phyloP scores from a whole-genome alignment of 2,329 filamentous ascomycete species.

The Colletotrichum tanaceti region DNA sequence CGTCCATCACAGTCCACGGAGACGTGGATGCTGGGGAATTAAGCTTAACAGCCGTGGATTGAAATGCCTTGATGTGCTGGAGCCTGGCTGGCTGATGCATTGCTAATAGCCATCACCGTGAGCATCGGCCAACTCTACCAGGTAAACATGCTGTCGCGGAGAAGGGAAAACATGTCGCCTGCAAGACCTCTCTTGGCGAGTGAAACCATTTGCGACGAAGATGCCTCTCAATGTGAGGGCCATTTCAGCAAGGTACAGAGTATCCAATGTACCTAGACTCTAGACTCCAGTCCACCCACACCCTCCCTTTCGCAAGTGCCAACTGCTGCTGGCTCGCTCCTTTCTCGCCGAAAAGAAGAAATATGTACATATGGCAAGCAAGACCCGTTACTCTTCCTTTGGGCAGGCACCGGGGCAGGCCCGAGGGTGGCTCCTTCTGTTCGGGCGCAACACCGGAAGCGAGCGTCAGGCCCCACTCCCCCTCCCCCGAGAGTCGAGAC shows the following conservation, averaged over 20 bases:
- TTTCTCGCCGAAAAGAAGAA: conserved; percentile 3
- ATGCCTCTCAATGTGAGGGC: not conserved
- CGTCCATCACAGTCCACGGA: too few relatives aligned
- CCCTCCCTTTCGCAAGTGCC: too few relatives aligned
- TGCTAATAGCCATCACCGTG: conserved; percentile 13
- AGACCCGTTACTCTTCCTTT: not conserved
- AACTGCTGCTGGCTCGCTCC: too few relatives aligned
- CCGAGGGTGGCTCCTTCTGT: not conserved
- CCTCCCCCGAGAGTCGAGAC: too few relatives aligned
- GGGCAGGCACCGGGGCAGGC: conserved; percentile 17
- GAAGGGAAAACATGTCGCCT: not conserved
- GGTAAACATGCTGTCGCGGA: not conserved
- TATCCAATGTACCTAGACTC: too few relatives aligned
- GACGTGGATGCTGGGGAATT: conserved; percentile 28
- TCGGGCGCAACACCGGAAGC: conserved; percentile 17
- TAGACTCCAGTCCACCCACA: not conserved
- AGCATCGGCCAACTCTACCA: not conserved
- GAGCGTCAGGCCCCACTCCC: conserved; percentile 1
- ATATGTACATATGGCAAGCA: not conserved
- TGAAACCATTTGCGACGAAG: not conserved
- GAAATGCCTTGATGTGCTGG: too few relatives aligned
- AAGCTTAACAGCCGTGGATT: conserved; percentile 33
- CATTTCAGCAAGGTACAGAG: too few relatives aligned
- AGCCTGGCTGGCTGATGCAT: too few relatives aligned
- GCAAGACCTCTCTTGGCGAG: conserved; percentile 25